Evolutionary conservation across 148 eudicot species (phyloP).

Genomic region (Nyssa sinensis): DNA sequence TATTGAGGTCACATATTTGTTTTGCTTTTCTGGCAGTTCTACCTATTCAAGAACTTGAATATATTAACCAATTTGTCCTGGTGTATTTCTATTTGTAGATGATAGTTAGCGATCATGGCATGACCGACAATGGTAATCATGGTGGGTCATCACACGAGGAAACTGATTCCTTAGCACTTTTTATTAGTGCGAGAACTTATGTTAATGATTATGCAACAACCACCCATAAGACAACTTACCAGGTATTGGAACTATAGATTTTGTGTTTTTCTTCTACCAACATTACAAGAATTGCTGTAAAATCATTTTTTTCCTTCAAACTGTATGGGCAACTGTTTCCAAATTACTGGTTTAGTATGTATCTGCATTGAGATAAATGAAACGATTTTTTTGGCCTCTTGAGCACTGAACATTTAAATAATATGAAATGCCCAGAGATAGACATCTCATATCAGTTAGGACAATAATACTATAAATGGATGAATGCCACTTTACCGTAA

Average conservation of each 20-base stretch:
- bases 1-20: background rate
- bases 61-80: slow-evolving; percentile 15
- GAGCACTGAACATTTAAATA: background rate
- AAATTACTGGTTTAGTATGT: background rate
- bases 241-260: slow-evolving; percentile 42
- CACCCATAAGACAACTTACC: slow-evolving; percentile 39
- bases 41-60: slow-evolving; percentile 3
- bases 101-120: slow-evolving; percentile 96
- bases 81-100: slow-evolving; percentile 43
- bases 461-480: background rate
- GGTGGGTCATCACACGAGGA: slow-evolving; percentile 95
- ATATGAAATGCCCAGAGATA: background rate
- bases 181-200: slow-evolving; percentile 43
- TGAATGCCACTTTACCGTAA: background rate
- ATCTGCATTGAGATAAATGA: background rate
- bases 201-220: slow-evolving; percentile 21
- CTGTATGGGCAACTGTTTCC: too few species aligned
- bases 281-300: background rate
- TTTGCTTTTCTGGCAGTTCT: background rate
- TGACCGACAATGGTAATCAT: slow-evolving; percentile 92
- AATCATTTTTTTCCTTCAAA: too few species aligned
- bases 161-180: slow-evolving; percentile 84
- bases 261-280: background rate
- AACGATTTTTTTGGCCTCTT: background rate
- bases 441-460: background rate